Evolutionary conservation across 768 basidiomycete species (phyloP).

Genomic region (Suillus tomentosus): DNA sequence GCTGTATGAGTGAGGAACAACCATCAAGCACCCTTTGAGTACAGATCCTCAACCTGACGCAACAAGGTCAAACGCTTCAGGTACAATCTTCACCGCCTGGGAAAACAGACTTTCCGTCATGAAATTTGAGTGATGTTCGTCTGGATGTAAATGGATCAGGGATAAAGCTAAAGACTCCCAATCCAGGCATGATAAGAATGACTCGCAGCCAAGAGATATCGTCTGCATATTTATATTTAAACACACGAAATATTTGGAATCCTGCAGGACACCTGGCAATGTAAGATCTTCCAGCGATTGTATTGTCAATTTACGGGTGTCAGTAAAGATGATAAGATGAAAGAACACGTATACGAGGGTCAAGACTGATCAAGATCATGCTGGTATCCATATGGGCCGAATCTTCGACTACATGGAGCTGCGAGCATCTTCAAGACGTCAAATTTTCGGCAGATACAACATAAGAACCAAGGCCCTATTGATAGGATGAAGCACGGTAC

Average conservation of each 20-base stretch:
- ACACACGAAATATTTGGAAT: background rate
- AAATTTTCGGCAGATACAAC: background rate
- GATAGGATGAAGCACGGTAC: background rate
- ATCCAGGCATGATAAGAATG: background rate
- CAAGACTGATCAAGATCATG: background rate
- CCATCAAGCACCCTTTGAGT: conserved; percentile 51
- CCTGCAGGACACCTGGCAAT: too few relatives aligned
- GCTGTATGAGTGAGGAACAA: conserved; percentile 68
- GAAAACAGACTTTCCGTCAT: conserved; percentile 30
- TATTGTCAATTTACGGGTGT: too few relatives aligned
- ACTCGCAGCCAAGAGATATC: conserved; percentile 16
- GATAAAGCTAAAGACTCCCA: background rate
- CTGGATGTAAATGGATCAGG: conserved; percentile 12
- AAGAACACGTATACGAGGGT: background rate
- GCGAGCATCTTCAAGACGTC: background rate
- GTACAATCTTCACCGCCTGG: conserved; percentile 17
- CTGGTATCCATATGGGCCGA: background rate
- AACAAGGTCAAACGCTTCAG: background rate
- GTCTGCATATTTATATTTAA: background rate
- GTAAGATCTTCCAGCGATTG: too few relatives aligned
- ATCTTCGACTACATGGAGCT: background rate
- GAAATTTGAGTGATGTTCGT: conserved; percentile 27
- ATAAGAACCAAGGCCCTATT: background rate
- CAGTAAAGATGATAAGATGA: background rate
- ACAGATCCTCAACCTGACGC: conserved; percentile 23